Evolutionary conservation across 257 asterid species (phyloP), one percentile per base, ranked within the genome.

Genomic region (Cordia subcordata): DNA sequence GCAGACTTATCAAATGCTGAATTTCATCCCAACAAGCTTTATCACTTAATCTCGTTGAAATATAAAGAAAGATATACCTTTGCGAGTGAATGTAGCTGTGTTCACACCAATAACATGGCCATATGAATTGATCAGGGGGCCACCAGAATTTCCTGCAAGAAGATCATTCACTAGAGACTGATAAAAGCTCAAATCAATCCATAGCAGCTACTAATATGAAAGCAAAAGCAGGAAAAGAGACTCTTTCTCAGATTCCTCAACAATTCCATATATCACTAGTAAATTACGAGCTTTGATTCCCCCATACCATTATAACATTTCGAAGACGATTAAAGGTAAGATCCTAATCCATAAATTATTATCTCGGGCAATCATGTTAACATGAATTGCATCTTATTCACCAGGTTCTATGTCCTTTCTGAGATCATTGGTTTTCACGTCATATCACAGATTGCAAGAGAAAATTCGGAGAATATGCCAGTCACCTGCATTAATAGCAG

Each of bases 21-120:
- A 27, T 6, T 27, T 1, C 35, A 47, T 23, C 11, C 44, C 18
- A 4, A 8, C 17, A 38, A 38, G 16, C 15, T 44, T 40, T 44
- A 38, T 14, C 15, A 42, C 47, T 42, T 42, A 4, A 10, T 42
- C 10, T 14, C 3, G 15, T 42, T 10, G 47, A 42, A 42, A 42
- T 42, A n/a, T n/a, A n/a, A n/a, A n/a, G n/a, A n/a, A n/a, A n/a
- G n/a, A n/a, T 21, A 33, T 49, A 90, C 98, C 98, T 83, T 64
- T 87, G 19, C 94, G 98, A 13, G 98, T 90, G 85, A 90, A 87
- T 11, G 98, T 83, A 15, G 95, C 85, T 15, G 96, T 87, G 65
- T 91, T 91, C 12, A 87, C 86, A 56, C 98, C 98, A 47, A 91
- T 80, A 47, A 85, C 95, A 75, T 77, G 94, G 45, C 96, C 98